Conservation (phyloP, 345 rosid species). For the Sisymbrium altissimum region DNA sequence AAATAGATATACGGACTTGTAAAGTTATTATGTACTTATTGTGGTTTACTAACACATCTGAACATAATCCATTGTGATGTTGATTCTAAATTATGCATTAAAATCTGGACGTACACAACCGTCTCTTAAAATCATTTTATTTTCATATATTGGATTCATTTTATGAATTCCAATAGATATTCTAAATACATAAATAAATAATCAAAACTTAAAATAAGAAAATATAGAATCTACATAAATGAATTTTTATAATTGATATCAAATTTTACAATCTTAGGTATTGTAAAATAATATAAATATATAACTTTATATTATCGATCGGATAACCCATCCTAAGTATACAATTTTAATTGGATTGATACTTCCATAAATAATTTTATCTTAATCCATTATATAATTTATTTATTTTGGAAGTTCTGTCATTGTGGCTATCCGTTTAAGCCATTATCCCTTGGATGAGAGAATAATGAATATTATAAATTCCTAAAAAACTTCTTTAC, state of each 20-base stretch:
- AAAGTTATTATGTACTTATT: neutral
- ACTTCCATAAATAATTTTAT: neutral
- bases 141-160: too few species aligned
- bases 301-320: neutral
- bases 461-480: neutral
- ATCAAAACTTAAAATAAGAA: too few species aligned
- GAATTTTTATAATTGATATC: too few species aligned
- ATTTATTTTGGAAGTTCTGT: neutral
- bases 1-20: neutral
- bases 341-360: neutral
- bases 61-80: neutral
- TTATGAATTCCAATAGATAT: too few species aligned
- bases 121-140: too few species aligned
- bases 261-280: too few species aligned
- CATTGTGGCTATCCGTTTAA: conserved; percentile 4
- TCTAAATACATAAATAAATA: too few species aligned
- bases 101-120: too few species aligned
- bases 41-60: neutral
- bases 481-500: neutral
- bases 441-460: conserved; percentile 16
- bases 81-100: neutral
- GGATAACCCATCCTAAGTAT: neutral
- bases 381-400: neutral
- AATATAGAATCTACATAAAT: too few species aligned
- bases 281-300: neutral